Evolutionary conservation across 1,139 yeast species (phyloP), one percentile per base, ranked within the genome.

Genomic region (Maudiozyma humilis): DNA sequence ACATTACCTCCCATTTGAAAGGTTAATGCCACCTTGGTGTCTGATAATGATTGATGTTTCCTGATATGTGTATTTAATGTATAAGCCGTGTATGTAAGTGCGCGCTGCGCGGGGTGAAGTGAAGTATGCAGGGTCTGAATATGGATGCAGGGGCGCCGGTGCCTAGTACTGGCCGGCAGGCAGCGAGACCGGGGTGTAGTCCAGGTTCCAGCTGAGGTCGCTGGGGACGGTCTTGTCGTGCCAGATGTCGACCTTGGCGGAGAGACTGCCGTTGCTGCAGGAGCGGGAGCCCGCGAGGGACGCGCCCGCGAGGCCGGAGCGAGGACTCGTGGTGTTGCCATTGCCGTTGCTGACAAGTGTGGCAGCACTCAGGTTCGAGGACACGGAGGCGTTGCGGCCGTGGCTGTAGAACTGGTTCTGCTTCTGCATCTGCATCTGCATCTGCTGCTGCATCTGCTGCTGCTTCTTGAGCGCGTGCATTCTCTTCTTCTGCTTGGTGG

Each of bases 401-500:
- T 51, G 51, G 18, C 52, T 51, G 38, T 46, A 46, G 16, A 44
- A 36, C 20, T n/a, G n/a, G n/a, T n/a, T n/a, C n/a, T n/a, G n/a
- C n/a, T n/a, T n/a, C n/a, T n/a, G n/a, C n/a, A n/a, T n/a, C n/a
- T n/a, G n/a, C n/a, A n/a, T n/a, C n/a, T n/a, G n/a, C n/a, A n/a
- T n/a, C n/a, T n/a, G n/a, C n/a, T 48, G 40, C 18, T 39, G 23
- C 31, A 25, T 38, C 33, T 33, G n/a, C 16, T 38, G 14, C 4
- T 32, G 36, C 39, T 38, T 23, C 20, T 44, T 33, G 14, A 32
- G 36, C 30, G 39, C 23, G 20, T 32, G 29, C 25, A 50, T 45
- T 40, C 47, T 50, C 48, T 45, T 49, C 44, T 56, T 47, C 43
- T 53, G 52, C 14, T 43, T 35, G 25, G 47, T 43, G 3, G 66